Percentiles rank a stretch among this genome's conserved stretches.
phyloP scores from a whole-genome alignment of 257 asterid genomes.

The Ophiorrhiza pumila region DNA sequence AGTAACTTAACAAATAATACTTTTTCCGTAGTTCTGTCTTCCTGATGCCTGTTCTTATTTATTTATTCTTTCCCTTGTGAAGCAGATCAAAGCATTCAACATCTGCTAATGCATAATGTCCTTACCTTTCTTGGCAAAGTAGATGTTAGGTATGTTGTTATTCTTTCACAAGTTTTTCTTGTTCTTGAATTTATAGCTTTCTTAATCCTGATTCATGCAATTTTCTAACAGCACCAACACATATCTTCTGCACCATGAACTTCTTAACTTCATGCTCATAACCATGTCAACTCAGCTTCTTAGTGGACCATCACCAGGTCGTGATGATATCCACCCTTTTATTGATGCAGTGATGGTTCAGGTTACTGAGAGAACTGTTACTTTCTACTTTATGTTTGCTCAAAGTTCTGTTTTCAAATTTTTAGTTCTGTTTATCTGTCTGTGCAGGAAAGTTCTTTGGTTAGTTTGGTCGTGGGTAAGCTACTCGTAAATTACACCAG shows the following conservation, averaged over 20 bases:
- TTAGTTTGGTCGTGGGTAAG: slow-evolving; percentile 56
- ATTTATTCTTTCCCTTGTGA: slow-evolving; percentile 14
- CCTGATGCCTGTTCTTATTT: not conserved
- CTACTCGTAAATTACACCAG: slow-evolving; percentile 72
- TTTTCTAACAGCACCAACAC: slow-evolving; percentile 54
- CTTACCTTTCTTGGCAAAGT: slow-evolving; percentile 74
- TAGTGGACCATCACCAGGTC: slow-evolving; percentile 91
- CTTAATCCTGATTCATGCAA: slow-evolving; percentile 27
- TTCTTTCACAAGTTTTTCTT: slow-evolving; percentile 12
- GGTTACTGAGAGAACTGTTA: slow-evolving; percentile 36
- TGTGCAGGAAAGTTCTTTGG: slow-evolving; percentile 72
- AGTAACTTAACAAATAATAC: not conserved
- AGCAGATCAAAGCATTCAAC: slow-evolving; percentile 63
- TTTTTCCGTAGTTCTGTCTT: not conserved
- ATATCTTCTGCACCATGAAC: slow-evolving; percentile 75
- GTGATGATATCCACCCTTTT: slow-evolving; percentile 79
- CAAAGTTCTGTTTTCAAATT: not conserved
- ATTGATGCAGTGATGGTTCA: slow-evolving; percentile 83
- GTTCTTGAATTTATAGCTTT: not conserved
- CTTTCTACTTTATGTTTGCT: not conserved
- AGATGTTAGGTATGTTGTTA: slow-evolving; percentile 71
- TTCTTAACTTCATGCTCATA: slow-evolving; percentile 73
- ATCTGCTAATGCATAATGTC: slow-evolving; percentile 60
- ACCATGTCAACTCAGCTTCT: slow-evolving; percentile 92
- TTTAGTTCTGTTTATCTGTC: not conserved